Conservation (phyloP, 2,329 filamentous ascomycete genomes). For the Fusarium sp. region DNA sequence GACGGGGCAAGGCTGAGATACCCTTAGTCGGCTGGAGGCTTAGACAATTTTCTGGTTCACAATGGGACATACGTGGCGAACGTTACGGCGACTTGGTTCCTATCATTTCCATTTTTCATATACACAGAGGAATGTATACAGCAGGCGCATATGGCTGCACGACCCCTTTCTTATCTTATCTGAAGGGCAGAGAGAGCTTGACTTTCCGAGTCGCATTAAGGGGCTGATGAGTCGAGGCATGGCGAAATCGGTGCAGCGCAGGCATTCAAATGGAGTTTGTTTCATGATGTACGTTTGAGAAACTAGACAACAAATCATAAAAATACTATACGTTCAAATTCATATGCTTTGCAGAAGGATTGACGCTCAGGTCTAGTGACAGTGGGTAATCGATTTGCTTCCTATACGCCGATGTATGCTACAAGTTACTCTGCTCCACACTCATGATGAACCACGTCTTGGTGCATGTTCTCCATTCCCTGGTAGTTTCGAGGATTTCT, state of each 20-base stretch:
- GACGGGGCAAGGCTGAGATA: slow-evolving; percentile 46
- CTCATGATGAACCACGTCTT: slow-evolving; percentile 14
- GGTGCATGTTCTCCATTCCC: slow-evolving; percentile 26
- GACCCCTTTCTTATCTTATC: slow-evolving; percentile 19
- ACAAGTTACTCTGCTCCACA: neutral
- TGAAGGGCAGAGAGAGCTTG: slow-evolving; percentile 5
- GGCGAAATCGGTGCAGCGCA: slow-evolving; percentile 24
- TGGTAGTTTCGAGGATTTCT: slow-evolving; percentile 25
- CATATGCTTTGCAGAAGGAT: neutral
- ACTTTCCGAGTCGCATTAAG: slow-evolving; percentile 17
- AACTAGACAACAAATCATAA: slow-evolving; percentile 35
- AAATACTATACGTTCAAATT: slow-evolving; percentile 27
- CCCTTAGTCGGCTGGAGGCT: slow-evolving; percentile 49
- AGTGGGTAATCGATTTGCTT: slow-evolving; percentile 3
- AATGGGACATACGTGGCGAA: slow-evolving; percentile 29
- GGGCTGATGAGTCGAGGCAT: slow-evolving; percentile 14
- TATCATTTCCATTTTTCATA: slow-evolving; percentile 29
- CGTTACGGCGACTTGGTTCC: slow-evolving; percentile 21
- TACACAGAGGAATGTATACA: slow-evolving; percentile 19
- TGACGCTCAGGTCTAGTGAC: neutral
- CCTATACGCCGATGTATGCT: slow-evolving; percentile 21
- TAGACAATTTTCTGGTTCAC: slow-evolving; percentile 48
- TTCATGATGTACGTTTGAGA: slow-evolving; percentile 23
- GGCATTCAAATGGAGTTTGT: slow-evolving; percentile 33
- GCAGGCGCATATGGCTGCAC: slow-evolving; percentile 29